Percentiles rank a stretch among this genome's conserved stretches.
phyloP scores from a whole-genome alignment of 257 asterid genomes.

The Perilla frutescens region DNA sequence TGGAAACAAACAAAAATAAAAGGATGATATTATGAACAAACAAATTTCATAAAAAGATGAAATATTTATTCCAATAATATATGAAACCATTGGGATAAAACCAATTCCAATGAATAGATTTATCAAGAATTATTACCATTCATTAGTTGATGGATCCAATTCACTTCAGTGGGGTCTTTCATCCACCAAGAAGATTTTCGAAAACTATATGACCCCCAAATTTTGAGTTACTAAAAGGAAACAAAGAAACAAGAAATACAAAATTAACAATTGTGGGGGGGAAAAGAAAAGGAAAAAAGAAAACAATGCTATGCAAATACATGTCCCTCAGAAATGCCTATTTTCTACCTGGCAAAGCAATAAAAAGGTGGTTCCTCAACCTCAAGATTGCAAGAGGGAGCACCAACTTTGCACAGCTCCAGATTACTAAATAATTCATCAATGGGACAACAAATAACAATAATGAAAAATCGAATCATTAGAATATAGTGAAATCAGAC shows the following conservation, averaged over 20 bases:
- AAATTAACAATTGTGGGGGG: background rate
- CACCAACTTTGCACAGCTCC: slow-evolving; percentile 49
- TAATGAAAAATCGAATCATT: too few species aligned
- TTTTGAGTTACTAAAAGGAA: background rate
- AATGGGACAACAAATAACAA: slow-evolving; percentile 35
- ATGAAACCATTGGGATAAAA: background rate
- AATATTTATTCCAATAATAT: background rate
- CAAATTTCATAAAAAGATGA: background rate
- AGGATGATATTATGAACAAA: background rate
- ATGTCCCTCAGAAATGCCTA: slow-evolving; percentile 69
- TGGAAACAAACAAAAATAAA: background rate
- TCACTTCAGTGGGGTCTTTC: background rate
- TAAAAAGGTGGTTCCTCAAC: slow-evolving; percentile 52
- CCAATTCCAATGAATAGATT: too few species aligned
- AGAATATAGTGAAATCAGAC: too few species aligned
- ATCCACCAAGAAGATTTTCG: background rate
- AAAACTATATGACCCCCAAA: background rate
- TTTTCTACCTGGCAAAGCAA: slow-evolving; percentile 53
- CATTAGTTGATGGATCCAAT: too few species aligned
- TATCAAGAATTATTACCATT: too few species aligned
- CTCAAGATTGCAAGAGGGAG: slow-evolving; percentile 52
- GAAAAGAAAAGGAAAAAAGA: background rate
- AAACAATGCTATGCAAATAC: background rate
- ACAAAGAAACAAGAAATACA: background rate
- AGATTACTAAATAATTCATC: slow-evolving; percentile 71